Percentiles rank a stretch among this genome's conserved stretches.
phyloP scores from a whole-genome alignment of 164 flowering plant genomes.

The Dillenia suffruticosa region DNA sequence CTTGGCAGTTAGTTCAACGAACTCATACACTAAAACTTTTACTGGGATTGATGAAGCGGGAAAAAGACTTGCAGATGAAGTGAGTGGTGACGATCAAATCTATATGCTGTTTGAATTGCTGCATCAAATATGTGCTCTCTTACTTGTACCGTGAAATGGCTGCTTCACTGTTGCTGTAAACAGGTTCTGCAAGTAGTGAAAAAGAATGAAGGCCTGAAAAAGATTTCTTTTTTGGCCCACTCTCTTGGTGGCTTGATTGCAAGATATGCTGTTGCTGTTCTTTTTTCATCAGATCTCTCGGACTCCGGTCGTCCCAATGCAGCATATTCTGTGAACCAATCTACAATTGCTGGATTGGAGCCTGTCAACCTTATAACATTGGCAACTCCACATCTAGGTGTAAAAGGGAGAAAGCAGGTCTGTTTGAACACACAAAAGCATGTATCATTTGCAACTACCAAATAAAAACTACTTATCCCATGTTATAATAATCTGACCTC shows the following conservation, averaged over 20 bases:
- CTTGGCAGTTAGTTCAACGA: constrained; percentile 83
- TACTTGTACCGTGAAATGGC: not conserved
- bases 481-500: too few relatives aligned
- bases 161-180: not conserved
- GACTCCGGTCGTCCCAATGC: constrained; percentile 16
- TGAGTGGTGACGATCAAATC: constrained; percentile 29
- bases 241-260: constrained; percentile 96
- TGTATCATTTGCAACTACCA: too few relatives aligned
- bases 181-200: constrained; percentile 77
- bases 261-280: constrained; percentile 73
- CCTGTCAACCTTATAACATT: constrained; percentile 81
- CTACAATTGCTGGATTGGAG: constrained; percentile 81
- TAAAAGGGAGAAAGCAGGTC: constrained; percentile 91
- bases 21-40: constrained; percentile 78
- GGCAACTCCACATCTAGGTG: constrained; percentile 98
- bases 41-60: constrained; percentile 93
- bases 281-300: constrained; percentile 42
- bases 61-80: constrained; percentile 87
- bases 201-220: constrained; percentile 65
- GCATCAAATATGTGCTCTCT: not conserved
- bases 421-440: constrained; percentile 7
- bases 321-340: constrained; percentile 22
- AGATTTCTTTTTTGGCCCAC: constrained; percentile 87
- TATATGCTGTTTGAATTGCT: not conserved
- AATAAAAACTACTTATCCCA: too few relatives aligned